Percentiles rank a stretch among this genome's conserved stretches.
phyloP scores from a whole-genome alignment of 768 basidiomycete species.

The Leucosporidium yakuticum region DNA sequence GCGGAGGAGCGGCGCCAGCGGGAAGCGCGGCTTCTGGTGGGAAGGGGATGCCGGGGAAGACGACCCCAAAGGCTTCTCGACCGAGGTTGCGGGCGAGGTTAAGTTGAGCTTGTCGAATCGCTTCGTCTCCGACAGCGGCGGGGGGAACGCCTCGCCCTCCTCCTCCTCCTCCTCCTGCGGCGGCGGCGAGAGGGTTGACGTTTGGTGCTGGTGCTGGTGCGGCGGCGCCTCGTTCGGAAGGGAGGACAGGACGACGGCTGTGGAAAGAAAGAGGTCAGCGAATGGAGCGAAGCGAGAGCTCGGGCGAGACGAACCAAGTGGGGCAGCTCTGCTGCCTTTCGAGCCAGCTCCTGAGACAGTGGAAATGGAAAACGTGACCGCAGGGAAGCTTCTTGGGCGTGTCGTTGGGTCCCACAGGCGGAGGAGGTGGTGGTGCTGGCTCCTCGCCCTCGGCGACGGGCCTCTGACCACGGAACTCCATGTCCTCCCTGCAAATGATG shows the following conservation, averaged over 20 bases:
- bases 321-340: conserved; percentile 98
- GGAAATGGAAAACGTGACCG: conserved; percentile 96
- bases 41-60: conserved; percentile 38
- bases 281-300: conserved; percentile 17
- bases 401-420: conserved; percentile 54
- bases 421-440: conserved; percentile 20
- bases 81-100: conserved; percentile 35
- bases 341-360: conserved; percentile 94
- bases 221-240: conserved; percentile 11
- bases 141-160: background rate
- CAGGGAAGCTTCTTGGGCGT: conserved; percentile 95
- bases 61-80: conserved; percentile 35
- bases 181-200: background rate
- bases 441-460: conserved; percentile 36
- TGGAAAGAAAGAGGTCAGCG: conserved; percentile 14
- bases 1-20: background rate
- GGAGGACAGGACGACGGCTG: conserved; percentile 36
- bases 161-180: conserved; percentile 6
- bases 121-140: conserved; percentile 39
- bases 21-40: conserved; percentile 17
- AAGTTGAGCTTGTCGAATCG: conserved; percentile 41
- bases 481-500: conserved; percentile 97
- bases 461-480: conserved; percentile 51
- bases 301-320: conserved; percentile 66
- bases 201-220: background rate